A percentile compares a stretch with the other conserved stretches of the same genome.
phyloP scores from a whole-genome alignment of 164 flowering plant genomes.

The Cinnamomum micranthum region DNA sequence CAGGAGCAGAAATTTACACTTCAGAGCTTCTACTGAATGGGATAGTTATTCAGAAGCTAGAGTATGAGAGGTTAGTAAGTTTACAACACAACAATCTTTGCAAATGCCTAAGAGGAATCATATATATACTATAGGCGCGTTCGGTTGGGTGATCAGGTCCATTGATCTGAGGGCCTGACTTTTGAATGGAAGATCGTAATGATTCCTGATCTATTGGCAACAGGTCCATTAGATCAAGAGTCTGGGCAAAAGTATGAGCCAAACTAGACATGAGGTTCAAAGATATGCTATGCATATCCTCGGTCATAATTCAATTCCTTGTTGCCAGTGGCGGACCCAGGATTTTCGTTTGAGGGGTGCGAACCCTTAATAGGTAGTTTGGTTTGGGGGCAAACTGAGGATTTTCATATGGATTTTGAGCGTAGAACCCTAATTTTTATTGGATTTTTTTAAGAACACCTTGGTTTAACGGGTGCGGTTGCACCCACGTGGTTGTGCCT shows the following conservation, averaged over 20 bases:
- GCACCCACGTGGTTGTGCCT: no score
- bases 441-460: no score
- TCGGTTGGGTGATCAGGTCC: neutral
- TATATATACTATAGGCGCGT: no score
- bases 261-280: neutral
- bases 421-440: no score
- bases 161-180: neutral
- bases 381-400: no score
- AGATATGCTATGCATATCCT: neutral
- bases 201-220: neutral
- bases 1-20: constrained; percentile 74
- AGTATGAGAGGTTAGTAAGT: constrained; percentile 61
- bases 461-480: no score
- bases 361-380: no score
- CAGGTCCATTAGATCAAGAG: neutral
- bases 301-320: neutral
- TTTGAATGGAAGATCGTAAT: neutral
- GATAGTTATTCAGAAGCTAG: constrained; percentile 80
- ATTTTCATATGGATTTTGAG: no score
- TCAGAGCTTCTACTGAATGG: constrained; percentile 85
- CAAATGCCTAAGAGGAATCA: neutral
- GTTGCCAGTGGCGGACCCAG: no score
- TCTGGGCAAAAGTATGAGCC: neutral
- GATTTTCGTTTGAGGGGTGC: no score
- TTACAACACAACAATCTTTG: neutral